Percentiles rank a stretch among this genome's conserved stretches.
Evolutionary conservation across 345 rosid species (phyloP).

Genomic region (Carallia brachiata): DNA sequence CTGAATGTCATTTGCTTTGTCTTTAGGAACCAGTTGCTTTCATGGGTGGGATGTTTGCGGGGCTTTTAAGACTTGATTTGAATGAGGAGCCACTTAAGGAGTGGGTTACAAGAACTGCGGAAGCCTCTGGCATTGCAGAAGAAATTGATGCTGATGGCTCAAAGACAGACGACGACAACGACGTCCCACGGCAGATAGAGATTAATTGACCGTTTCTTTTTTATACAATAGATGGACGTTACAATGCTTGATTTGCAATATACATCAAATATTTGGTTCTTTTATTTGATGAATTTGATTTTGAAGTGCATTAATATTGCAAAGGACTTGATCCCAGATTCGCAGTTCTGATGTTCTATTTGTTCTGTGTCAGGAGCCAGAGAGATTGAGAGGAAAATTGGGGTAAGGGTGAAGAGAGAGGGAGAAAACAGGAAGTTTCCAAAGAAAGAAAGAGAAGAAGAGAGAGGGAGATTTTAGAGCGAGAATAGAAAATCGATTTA

Average conservation of each 20-base stretch:
- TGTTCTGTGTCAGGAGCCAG: too few relatives aligned
- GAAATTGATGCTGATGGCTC: slow-evolving; percentile 36
- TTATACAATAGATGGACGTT: not conserved
- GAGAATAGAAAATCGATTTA: too few relatives aligned
- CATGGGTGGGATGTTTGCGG: slow-evolving; percentile 65
- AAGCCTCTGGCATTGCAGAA: slow-evolving; percentile 45
- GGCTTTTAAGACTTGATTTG: slow-evolving; percentile 61
- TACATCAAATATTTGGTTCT: not conserved
- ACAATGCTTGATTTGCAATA: not conserved
- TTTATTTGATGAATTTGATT: too few relatives aligned
- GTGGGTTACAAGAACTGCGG: slow-evolving; percentile 62
- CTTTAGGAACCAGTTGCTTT: slow-evolving; percentile 67
- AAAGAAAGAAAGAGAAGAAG: too few relatives aligned
- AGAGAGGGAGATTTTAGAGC: too few relatives aligned
- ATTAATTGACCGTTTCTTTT: slow-evolving; percentile 39
- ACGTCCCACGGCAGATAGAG: slow-evolving; percentile 45
- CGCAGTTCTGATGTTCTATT: too few relatives aligned
- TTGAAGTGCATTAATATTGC: too few relatives aligned
- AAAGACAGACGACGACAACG: slow-evolving; percentile 33
- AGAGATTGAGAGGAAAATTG: too few relatives aligned
- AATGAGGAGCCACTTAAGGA: slow-evolving; percentile 69
- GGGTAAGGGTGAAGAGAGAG: too few relatives aligned
- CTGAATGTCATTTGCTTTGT: not conserved
- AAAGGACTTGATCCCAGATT: too few relatives aligned
- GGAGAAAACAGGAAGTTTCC: too few relatives aligned